phyloP scores from a whole-genome alignment of 208 protist species.

The Zelonia costaricensis region DNA sequence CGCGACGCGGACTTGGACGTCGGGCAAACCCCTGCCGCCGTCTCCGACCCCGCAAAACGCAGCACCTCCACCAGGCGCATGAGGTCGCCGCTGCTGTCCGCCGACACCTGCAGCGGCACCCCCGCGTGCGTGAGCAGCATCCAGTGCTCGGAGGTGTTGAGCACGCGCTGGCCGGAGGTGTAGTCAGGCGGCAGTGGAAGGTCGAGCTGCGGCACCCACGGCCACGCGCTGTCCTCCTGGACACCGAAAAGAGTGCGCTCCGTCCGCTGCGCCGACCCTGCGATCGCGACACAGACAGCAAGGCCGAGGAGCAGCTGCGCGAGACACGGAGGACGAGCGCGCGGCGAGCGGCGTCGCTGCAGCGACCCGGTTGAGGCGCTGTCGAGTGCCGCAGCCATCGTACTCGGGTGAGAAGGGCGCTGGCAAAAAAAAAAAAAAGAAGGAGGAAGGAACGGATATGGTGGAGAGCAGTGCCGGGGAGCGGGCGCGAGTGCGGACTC shows the following conservation, averaged over 20 bases:
- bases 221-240: constrained; percentile 3
- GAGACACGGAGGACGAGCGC: too few species aligned
- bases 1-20: constrained; percentile 8
- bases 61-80: constrained; percentile 20
- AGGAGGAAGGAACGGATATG: too few species aligned
- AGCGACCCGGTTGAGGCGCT: too few species aligned
- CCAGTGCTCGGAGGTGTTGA: constrained; percentile 19
- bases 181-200: not conserved
- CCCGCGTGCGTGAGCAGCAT: constrained; percentile 34
- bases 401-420: too few species aligned
- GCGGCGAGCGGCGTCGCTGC: too few species aligned
- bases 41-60: constrained; percentile 17
- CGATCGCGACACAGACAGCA: not conserved
- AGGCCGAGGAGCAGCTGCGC: not conserved
- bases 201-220: constrained; percentile 28
- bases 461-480: too few species aligned
- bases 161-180: constrained; percentile 7
- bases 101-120: constrained; percentile 17
- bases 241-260: not conserved
- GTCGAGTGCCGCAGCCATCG: too few species aligned
- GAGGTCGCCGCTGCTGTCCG: constrained; percentile 12
- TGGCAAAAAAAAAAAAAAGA: too few species aligned
- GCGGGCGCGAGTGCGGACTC: too few species aligned
- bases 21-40: constrained; percentile 18
- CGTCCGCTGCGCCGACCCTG: too few species aligned